These are phyloP conservation scores for Biscutella laevigata DNA, from an alignment of 441 rosid genomes.

Conservation along the genomic window DNA sequence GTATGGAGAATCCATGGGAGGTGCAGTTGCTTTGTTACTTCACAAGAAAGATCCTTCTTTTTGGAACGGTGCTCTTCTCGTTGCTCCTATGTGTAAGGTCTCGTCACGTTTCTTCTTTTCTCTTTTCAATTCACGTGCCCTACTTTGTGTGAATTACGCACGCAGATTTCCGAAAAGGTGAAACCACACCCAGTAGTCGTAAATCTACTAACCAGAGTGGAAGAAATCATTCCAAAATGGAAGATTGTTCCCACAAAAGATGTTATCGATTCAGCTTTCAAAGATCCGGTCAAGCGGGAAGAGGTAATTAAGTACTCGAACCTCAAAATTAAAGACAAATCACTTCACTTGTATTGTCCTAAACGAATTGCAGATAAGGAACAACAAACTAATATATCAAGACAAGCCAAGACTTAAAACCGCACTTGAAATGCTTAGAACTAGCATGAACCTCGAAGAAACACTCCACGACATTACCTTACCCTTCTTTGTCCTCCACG, in stretches of 20 bases:
- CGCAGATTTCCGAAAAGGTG: constrained; percentile 81
- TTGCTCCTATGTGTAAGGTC: constrained; percentile 99
- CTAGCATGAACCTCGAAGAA: constrained; percentile 79
- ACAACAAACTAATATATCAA: constrained; percentile 86
- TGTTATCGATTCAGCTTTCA: constrained; percentile 74
- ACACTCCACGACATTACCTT: constrained; percentile 53
- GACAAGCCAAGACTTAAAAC: constrained; percentile 92
- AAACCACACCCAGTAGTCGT: constrained; percentile 88
- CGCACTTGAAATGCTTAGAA: constrained; percentile 85
- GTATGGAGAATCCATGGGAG: constrained; percentile 98
- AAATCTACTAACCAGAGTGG: constrained; percentile 65
- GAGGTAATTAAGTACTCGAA: constrained; percentile 34
- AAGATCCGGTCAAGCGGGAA: constrained; percentile 76
- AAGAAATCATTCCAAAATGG: constrained; percentile 87
- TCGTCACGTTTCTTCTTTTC: constrained; percentile 15
- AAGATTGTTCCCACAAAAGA: constrained; percentile 92
- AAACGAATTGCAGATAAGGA: constrained; percentile 52
- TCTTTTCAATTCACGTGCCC: too few species aligned
- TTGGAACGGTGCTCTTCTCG: constrained; percentile 86
- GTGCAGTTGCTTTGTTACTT: constrained; percentile 76
- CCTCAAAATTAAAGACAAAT: too few species aligned
- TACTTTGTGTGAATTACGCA: too few species aligned
- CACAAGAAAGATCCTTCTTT: constrained; percentile 72
- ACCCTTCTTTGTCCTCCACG: constrained; percentile 80
- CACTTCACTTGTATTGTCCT: too few species aligned